These are phyloP conservation scores for Ustulina deusta DNA, from an alignment of 2,329 filamentous ascomycete species.

Conservation along the genomic window DNA sequence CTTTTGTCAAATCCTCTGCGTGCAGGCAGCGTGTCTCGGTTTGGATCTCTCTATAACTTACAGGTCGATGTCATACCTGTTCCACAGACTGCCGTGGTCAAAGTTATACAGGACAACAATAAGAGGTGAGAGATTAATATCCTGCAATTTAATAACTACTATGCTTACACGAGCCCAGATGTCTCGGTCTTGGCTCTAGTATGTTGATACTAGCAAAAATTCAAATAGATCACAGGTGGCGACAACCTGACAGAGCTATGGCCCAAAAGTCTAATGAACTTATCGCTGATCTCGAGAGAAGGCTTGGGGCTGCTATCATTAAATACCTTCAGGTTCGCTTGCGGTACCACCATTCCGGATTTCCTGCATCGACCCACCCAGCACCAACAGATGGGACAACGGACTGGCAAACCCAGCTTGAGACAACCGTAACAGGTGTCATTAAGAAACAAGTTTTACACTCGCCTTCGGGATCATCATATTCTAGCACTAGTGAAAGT, in stretches of 20 bases:
- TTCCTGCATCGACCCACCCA: conserved; percentile 54
- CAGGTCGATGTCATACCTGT: conserved; percentile 60
- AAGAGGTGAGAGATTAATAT: conserved; percentile 27
- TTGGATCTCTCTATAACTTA: conserved; percentile 64
- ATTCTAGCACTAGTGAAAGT: conserved; percentile 52
- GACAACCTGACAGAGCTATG: conserved; percentile 25
- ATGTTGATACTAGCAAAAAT: conserved; percentile 64
- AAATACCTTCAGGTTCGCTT: conserved; percentile 66
- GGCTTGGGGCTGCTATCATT: conserved; percentile 62
- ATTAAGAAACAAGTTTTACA: conserved; percentile 61
- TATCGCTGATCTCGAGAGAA: conserved; percentile 68
- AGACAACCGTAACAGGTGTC: conserved; percentile 64
- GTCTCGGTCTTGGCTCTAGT: conserved; percentile 58
- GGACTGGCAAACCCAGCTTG: conserved; percentile 60
- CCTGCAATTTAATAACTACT: neutral
- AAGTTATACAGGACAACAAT: conserved; percentile 57
- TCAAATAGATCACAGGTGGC: conserved; percentile 48
- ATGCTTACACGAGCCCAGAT: conserved; percentile 51
- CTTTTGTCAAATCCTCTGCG: conserved; percentile 40
- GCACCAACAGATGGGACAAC: conserved; percentile 52
- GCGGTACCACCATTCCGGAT: conserved; percentile 68
- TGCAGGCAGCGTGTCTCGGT: conserved; percentile 47
- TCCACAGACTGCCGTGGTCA: conserved; percentile 56
- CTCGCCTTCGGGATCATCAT: conserved; percentile 64
- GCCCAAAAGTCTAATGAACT: conserved; percentile 63